Base-by-base conservation (phyloP, 2,329 filamentous ascomycete species). In the Fusarium euwallaceae region DNA sequence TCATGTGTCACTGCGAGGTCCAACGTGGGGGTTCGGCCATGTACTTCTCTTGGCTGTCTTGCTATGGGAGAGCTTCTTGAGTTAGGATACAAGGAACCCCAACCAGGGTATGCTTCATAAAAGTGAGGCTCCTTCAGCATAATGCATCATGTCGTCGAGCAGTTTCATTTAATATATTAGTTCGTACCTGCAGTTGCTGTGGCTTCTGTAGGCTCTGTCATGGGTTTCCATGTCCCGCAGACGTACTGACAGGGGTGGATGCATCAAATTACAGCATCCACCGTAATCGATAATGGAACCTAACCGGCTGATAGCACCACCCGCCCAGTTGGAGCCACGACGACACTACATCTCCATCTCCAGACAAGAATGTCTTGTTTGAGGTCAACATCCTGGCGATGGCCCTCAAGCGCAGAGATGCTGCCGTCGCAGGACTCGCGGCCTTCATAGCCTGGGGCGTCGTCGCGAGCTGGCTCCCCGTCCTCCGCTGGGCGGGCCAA, bases 401-500 rank as follows among this genome's bases (percentile, higher is more conserved):
- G 93, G 92, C 90, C 88, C 88, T 94, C 86, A 90, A 91, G 87
- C 90, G 91, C 86, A 91, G 90, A 88, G 89, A 95, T 89, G 88
- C 92, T 83, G 88, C 91, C 82, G 83, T 93, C 83, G 91, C 91
- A 82, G 89, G 88, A 82, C 83, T 93, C 82, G 91, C 88, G 83
- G 89, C 88, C 82, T 94, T 98, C 84, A 87, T 98, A 82, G 92
- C 94, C 81, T 98, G 96, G 96, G 94, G 94, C 72, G 92, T 95
- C 82, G 89, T 93, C 70, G 92, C 94, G 76, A 92, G 93, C 85
- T 97, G 93, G 92, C 87, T 95, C 78, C 95, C 96, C 34, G 86
- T 91, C 69, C 87, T 98, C 76, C 94, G 95, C 82, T 97, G 94
- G 89, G 88, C 94, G 48, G 94, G 93, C 78, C 94, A 97, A 83